Evolutionary conservation across 495 filamentous ascomycete genomes (phyloP).

Genomic region (Neurospora sp.): DNA sequence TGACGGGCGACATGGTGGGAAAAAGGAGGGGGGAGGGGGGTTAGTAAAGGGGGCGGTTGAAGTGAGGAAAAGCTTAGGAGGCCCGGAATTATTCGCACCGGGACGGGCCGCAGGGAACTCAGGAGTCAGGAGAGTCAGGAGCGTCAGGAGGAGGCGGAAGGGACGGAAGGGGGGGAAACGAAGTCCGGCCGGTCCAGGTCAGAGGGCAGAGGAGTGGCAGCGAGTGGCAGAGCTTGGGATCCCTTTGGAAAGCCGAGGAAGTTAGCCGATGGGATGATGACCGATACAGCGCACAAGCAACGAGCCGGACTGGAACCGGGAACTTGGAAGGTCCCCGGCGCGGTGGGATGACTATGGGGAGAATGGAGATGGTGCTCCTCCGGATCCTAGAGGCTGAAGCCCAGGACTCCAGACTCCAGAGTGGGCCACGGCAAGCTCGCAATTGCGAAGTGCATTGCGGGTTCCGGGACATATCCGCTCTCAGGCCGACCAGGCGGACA

Average conservation of each 20-base stretch:
- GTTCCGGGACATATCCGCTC: background rate
- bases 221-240: background rate
- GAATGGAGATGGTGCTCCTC: background rate
- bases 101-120: slow-evolving; percentile 9
- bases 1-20: slow-evolving; percentile 22
- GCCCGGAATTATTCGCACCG: slow-evolving; percentile 11
- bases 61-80: background rate
- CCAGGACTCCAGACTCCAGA: background rate
- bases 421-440: background rate
- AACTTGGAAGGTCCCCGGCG: background rate
- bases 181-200: background rate
- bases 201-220: background rate
- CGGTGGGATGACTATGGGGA: background rate
- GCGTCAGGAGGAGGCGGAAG: background rate
- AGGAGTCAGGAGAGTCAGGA: background rate
- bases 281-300: background rate
- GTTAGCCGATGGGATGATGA: background rate
- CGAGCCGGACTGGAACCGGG: background rate
- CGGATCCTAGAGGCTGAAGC: background rate
- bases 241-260: slow-evolving; percentile 3
- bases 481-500: background rate
- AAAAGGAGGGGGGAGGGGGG: slow-evolving; percentile 5
- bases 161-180: background rate
- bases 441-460: background rate
- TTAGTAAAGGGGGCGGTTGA: slow-evolving; percentile 7